A percentile compares a stretch with the other conserved stretches of the same genome.
phyloP scores from a whole-genome alignment of 2,329 filamentous ascomycete genomes.

The Fusarium scirpi region DNA sequence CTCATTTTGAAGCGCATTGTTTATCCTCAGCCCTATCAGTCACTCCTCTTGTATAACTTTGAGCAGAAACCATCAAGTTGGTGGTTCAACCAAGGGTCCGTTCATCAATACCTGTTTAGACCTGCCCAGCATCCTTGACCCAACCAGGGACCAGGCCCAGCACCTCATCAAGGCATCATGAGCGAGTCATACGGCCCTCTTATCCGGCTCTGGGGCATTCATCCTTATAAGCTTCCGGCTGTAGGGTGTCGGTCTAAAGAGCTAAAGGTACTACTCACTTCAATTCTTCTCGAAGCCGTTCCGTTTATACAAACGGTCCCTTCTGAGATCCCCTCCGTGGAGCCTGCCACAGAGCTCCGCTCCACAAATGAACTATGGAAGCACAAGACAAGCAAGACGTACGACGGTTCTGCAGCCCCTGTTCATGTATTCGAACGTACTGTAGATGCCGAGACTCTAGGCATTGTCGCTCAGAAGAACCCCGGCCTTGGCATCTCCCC shows the following conservation, averaged over 20 bases:
- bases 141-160: not conserved
- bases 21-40: not conserved
- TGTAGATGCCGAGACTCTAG: slow-evolving; percentile 60
- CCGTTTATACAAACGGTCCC: slow-evolving; percentile 69
- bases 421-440: slow-evolving; percentile 67
- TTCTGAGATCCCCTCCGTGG: slow-evolving; percentile 47
- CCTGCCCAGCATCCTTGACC: slow-evolving; percentile 1
- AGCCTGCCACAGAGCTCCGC: slow-evolving; percentile 37
- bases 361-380: slow-evolving; percentile 59
- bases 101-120: slow-evolving; percentile 4
- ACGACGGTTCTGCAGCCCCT: slow-evolving; percentile 60
- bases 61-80: not conserved
- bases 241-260: slow-evolving; percentile 55
- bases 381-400: slow-evolving; percentile 61
- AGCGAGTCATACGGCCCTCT: slow-evolving; percentile 57
- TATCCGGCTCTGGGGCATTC: slow-evolving; percentile 66
- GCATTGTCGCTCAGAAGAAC: slow-evolving; percentile 52
- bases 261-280: slow-evolving; percentile 63
- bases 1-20: not conserved
- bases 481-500: slow-evolving; percentile 44
- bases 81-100: not conserved
- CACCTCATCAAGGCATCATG: slow-evolving; percentile 26
- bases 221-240: slow-evolving; percentile 60
- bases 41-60: not conserved
- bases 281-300: slow-evolving; percentile 68